Conservation (phyloP, 1,139 yeast genomes). For the Arxiozyma slooffiae region DNA sequence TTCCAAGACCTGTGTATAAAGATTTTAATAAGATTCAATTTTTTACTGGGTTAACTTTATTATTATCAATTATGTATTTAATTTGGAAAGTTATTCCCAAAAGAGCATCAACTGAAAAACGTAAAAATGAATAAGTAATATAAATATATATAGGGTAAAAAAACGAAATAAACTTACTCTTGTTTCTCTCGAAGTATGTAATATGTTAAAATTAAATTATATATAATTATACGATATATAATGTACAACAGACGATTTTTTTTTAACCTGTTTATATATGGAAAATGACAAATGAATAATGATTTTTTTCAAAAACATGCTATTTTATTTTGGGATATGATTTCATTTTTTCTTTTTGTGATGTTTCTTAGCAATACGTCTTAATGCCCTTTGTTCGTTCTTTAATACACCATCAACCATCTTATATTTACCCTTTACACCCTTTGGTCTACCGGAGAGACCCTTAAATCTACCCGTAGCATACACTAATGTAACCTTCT, state of each 20-base stretch:
- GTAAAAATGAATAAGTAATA: neutral
- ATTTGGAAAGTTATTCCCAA: conserved; percentile 23
- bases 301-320: neutral
- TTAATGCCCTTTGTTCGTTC: conserved; percentile 91
- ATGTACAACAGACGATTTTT: neutral
- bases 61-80: conserved; percentile 31
- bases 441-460: conserved; percentile 89
- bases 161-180: too few relatives aligned
- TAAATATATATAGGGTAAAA: neutral
- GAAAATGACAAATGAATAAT: neutral
- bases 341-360: conserved; percentile 34
- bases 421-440: conserved; percentile 93
- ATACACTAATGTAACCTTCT: conserved; percentile 78
- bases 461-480: conserved; percentile 86
- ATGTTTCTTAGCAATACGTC: conserved; percentile 78
- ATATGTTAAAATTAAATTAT: neutral
- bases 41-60: conserved; percentile 28
- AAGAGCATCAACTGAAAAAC: neutral
- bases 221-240: too few relatives aligned
- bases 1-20: conserved; percentile 30
- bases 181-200: neutral
- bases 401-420: conserved; percentile 98
- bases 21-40: conserved; percentile 27
- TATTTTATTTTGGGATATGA: neutral
- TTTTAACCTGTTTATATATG: too few relatives aligned